These are phyloP conservation scores for Cryphonectria carpinicola DNA, from an alignment of 2,329 filamentous ascomycete species.

Conservation along the genomic window DNA sequence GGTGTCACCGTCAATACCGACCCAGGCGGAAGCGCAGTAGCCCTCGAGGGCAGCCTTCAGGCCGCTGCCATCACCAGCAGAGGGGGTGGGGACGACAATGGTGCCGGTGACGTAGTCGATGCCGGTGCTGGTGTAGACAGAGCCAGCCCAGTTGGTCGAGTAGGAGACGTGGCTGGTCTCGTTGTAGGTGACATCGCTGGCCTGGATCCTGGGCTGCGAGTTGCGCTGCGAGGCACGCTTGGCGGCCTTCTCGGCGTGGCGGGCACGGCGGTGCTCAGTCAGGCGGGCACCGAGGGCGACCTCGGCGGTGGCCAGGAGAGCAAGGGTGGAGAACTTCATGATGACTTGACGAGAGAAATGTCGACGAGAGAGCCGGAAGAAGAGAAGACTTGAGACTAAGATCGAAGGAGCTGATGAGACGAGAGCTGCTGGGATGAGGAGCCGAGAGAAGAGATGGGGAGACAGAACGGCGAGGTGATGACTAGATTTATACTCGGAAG, in stretches of 20 bases:
- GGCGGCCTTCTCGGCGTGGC: conserved; percentile 29
- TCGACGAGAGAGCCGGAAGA: background rate
- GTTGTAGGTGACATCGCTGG: conserved; percentile 12
- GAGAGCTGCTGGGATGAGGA: conserved; percentile 16
- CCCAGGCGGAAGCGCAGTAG: conserved; percentile 54
- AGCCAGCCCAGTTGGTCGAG: conserved; percentile 58
- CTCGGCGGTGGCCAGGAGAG: conserved; percentile 42
- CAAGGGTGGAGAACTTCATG: conserved; percentile 52
- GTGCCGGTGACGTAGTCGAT: conserved; percentile 55
- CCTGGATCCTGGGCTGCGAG: conserved; percentile 20
- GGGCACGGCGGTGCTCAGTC: conserved; percentile 42
- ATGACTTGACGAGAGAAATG: conserved; percentile 30
- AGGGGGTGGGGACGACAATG: conserved; percentile 56
- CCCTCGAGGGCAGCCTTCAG: conserved; percentile 35
- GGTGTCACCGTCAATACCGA: conserved; percentile 65
- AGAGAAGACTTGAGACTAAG: background rate
- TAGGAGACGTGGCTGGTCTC: conserved; percentile 21
- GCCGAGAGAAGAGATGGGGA: background rate
- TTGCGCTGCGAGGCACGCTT: conserved; percentile 15
- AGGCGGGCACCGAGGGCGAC: conserved; percentile 49
- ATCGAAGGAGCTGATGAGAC: conserved; percentile 13
- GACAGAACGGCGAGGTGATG: background rate
- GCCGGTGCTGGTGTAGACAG: conserved; percentile 52
- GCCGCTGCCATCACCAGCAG: conserved; percentile 41
- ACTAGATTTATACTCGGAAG: conserved; percentile 2